Conservation (phyloP, 2,329 filamentous ascomycete genomes). For the Byssoonygena ceratinophila region DNA sequence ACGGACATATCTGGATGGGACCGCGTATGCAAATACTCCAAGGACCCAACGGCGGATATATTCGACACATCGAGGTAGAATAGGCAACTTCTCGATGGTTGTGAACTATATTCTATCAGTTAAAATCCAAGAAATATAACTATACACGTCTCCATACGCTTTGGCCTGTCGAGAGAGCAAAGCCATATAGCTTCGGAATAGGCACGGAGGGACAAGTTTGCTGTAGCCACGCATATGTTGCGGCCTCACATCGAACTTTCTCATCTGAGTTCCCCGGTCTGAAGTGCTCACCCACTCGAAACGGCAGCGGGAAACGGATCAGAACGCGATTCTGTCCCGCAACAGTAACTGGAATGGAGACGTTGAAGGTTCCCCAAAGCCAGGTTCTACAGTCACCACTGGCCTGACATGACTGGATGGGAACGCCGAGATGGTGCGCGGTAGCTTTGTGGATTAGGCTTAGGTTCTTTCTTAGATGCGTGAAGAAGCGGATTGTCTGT, state of each 20-base stretch:
- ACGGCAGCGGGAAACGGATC: constrained; percentile 12
- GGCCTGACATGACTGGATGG: constrained; percentile 10
- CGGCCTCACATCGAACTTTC: constrained; percentile 14
- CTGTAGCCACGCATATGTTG: constrained; percentile 14
- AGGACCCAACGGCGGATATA: constrained; percentile 11
- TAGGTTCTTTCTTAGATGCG: constrained; percentile 1
- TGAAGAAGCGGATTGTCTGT: neutral
- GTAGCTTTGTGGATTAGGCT: constrained; percentile 8
- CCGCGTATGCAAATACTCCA: constrained; percentile 4
- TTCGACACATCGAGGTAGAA: constrained; percentile 5
- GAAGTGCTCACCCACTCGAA: constrained; percentile 12
- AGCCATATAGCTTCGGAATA: constrained; percentile 17
- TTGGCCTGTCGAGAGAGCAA: constrained; percentile 16
- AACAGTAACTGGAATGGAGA: constrained; percentile 22
- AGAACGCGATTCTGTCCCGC: constrained; percentile 1
- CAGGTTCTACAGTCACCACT: constrained; percentile 1
- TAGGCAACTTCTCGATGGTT: constrained; percentile 9
- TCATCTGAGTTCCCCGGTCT: constrained; percentile 14
- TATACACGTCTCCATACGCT: constrained; percentile 11
- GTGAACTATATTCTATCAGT: constrained; percentile 8
- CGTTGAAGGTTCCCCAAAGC: constrained; percentile 30
- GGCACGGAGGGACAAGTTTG: constrained; percentile 16
- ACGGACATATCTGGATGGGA: constrained; percentile 8
- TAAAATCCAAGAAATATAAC: too few species aligned
- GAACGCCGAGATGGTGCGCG: constrained; percentile 16